Evolutionary conservation across 352 stramenopile genomes (phyloP).

Genomic region (Globisporangium nunn): DNA sequence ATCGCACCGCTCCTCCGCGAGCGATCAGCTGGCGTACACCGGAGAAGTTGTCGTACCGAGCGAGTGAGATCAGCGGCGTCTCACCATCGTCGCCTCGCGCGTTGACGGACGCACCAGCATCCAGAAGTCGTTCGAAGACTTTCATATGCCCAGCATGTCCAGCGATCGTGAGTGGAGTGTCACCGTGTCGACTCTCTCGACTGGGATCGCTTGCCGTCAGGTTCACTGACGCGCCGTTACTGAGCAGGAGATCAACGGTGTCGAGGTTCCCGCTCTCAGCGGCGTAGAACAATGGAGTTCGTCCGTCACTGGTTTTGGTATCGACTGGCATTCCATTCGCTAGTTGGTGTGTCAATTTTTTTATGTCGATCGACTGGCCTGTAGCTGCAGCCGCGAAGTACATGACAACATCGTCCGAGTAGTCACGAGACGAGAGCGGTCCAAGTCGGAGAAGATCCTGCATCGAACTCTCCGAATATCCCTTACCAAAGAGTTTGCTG

Average conservation of each 20-base stretch:
- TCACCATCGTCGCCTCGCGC: neutral
- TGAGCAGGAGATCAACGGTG: too few species aligned
- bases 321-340: too few species aligned
- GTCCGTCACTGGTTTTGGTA: too few species aligned
- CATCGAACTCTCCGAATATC: too few species aligned
- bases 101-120: slow-evolving; percentile 1
- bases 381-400: neutral
- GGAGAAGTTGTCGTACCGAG: neutral
- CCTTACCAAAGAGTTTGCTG: too few species aligned
- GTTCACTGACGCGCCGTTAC: too few species aligned
- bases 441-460: neutral
- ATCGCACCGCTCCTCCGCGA: neutral
- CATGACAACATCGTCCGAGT: neutral
- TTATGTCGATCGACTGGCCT: too few species aligned
- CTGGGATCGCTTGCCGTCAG: neutral
- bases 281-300: too few species aligned
- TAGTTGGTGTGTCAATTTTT: too few species aligned
- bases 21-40: neutral
- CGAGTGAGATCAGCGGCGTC: slow-evolving; percentile 1
- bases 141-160: neutral
- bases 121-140: neutral
- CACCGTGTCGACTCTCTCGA: neutral
- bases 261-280: too few species aligned
- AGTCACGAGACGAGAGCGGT: neutral
- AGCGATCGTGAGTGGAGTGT: neutral